phyloP scores from a whole-genome alignment of 192 early-diverging fungal species.

The Obelidium mucronatum region DNA sequence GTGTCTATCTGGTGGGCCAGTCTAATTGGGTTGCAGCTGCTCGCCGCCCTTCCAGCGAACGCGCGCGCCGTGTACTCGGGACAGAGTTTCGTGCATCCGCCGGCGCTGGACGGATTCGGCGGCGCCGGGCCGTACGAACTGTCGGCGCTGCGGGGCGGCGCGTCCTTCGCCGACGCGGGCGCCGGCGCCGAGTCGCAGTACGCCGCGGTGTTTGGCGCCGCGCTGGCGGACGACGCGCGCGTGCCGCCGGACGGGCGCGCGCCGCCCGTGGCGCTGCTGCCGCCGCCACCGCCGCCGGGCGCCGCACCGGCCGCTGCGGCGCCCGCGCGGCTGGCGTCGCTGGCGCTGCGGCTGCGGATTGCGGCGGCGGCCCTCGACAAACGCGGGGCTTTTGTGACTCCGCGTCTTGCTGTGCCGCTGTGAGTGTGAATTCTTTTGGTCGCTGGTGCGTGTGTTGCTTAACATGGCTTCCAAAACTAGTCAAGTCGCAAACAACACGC shows the following conservation, averaged over 20 bases:
- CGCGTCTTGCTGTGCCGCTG: not conserved
- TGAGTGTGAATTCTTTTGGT: too few relatives aligned
- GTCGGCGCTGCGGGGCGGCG: not conserved
- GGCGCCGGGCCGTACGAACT: not conserved
- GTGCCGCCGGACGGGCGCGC: not conserved
- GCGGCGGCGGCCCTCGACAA: not conserved
- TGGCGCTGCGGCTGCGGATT: not conserved
- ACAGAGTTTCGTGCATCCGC: not conserved
- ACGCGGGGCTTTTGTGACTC: slow-evolving; percentile 2
- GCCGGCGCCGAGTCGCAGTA: not conserved
- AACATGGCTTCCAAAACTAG: too few relatives aligned
- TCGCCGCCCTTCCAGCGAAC: not conserved
- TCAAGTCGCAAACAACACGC: not conserved
- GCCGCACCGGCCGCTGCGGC: not conserved
- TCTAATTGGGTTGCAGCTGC: not conserved
- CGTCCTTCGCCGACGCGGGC: not conserved
- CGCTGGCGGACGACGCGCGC: not conserved
- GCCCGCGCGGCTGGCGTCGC: not conserved
- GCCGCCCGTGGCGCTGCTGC: not conserved
- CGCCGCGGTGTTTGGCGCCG: not conserved
- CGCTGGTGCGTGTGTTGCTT: too few relatives aligned
- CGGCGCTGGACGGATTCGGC: not conserved
- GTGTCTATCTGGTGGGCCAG: not conserved
- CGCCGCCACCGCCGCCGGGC: not conserved
- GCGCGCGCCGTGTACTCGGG: slow-evolving; percentile 20